Base-by-base conservation (phyloP, 2,329 filamentous ascomycete genomes). In the Aureobasidium subglaciale region DNA sequence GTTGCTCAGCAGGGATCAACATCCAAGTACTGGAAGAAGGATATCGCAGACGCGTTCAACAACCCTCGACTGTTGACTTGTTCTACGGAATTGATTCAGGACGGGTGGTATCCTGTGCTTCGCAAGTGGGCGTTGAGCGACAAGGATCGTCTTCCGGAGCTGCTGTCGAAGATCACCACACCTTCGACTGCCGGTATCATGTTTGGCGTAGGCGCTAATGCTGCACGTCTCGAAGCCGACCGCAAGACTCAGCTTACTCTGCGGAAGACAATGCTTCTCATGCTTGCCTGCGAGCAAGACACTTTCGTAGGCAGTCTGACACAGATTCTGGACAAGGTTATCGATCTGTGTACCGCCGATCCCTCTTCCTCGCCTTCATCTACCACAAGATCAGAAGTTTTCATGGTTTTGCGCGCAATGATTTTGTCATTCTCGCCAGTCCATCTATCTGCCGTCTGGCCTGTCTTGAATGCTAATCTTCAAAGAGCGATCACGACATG, bases 131-230 rank as follows among this genome's bases (percentile, higher is more conserved):
- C 84, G 3, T 73, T 91, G 13, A 82, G 82, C 15, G 93, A 99
- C 69, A 96, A 95, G 71, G 91, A 96, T 55, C 84, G 88, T 43
- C 80, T 99, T 72, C 76, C 85, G 0, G 93, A 99, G 59, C 75
- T 96, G 4, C 72, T 97, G 8, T 78, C 81, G 34, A 86, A 90
- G 18, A 81, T 99, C 59, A 85, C 85, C 5, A 82, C 91, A 4
- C 93, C 93, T 5, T 90, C 91, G 1, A 92, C 91, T 13, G 93
- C 95, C 0, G 93, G 93, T 8, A 95, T 99, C 63, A 92, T 99
- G 68, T 99, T 99, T 65, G 93, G 93, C n/a, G 93, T 99, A 0
- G 95, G 95, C 10, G 93, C 93, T 6, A 90, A 89, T 20, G 95
- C 91, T 40, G 93, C 93, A 32, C 81, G 93, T 57, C 81, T 95